These are phyloP conservation scores for Mycosarcoma maydis DNA, from an alignment of 1,284 basidiomycete genomes.

Conservation along the genomic window DNA sequence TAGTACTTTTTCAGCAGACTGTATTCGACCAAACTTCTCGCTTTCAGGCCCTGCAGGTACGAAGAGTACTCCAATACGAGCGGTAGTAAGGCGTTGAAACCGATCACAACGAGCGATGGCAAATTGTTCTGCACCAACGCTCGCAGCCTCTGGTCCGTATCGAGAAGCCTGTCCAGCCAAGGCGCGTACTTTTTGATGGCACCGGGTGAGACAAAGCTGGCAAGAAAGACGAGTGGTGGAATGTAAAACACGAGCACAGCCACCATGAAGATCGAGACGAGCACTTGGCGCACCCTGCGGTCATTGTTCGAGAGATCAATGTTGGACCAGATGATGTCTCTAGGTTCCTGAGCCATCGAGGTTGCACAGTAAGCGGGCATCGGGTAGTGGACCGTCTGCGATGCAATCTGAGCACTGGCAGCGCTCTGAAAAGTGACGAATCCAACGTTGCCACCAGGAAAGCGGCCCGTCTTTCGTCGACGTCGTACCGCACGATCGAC, in stretches of 20 bases:
- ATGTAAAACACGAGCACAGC: conserved; percentile 73
- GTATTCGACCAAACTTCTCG: conserved; percentile 91
- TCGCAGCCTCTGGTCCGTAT: conserved; percentile 79
- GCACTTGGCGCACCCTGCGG: conserved; percentile 53
- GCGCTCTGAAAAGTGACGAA: conserved; percentile 98
- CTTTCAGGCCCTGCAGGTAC: conserved; percentile 83
- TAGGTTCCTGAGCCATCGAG: conserved; percentile 82
- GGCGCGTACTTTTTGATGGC: conserved; percentile 90
- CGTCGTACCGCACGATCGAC: conserved; percentile 53
- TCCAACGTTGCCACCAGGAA: conserved; percentile 76
- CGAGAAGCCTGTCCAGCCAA: conserved; percentile 79
- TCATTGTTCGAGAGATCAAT: conserved; percentile 73
- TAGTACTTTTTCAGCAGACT: conserved; percentile 84
- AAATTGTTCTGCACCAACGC: conserved; percentile 92
- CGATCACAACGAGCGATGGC: conserved; percentile 87
- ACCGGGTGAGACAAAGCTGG: conserved; percentile 84
- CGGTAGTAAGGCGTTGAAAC: conserved; percentile 86
- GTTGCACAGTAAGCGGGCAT: conserved; percentile 56
- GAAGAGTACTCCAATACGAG: conserved; percentile 89
- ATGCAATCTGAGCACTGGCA: conserved; percentile 89
- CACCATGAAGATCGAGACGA: conserved; percentile 71
- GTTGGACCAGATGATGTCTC: conserved; percentile 94
- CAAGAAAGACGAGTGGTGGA: conserved; percentile 72
- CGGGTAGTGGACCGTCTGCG: conserved; percentile 80
- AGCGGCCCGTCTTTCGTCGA: conserved; percentile 27